Percentiles rank a stretch among this genome's conserved stretches.
Evolutionary conservation across 345 rosid genomes (phyloP).

Genomic region (Salix koriyanagi): DNA sequence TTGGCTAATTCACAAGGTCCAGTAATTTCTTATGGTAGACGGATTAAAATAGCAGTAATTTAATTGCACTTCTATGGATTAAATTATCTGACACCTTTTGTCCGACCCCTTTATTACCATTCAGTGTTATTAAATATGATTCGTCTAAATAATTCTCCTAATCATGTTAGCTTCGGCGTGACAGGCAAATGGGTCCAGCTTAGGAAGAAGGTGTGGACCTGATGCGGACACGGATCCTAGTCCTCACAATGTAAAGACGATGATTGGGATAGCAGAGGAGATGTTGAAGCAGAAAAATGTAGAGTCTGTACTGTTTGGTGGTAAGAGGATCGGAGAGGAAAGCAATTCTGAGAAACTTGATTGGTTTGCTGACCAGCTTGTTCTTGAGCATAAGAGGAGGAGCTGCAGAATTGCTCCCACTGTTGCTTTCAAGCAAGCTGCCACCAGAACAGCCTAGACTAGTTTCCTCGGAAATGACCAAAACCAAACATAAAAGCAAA

Average conservation of each 20-base stretch:
- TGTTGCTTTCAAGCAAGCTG: conserved; percentile 87
- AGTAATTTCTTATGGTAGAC: background rate
- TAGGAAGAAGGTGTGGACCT: conserved; percentile 55
- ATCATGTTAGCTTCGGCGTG: conserved; percentile 8
- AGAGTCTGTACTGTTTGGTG: conserved; percentile 83
- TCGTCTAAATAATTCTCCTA: background rate
- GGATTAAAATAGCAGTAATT: background rate
- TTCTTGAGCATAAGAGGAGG: conserved; percentile 89
- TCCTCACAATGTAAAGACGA: conserved; percentile 63
- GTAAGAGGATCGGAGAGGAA: conserved; percentile 69
- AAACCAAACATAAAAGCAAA: conserved; percentile 14
- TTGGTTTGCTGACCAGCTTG: conserved; percentile 82
- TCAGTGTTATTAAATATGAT: too few species aligned
- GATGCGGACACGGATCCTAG: conserved; percentile 68
- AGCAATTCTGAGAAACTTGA: conserved; percentile 82
- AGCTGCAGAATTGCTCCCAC: conserved; percentile 93
- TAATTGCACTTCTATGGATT: background rate
- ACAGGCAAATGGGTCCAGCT: conserved; percentile 81
- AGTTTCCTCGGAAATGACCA: conserved; percentile 19
- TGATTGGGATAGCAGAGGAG: conserved; percentile 71
- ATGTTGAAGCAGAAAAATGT: conserved; percentile 96
- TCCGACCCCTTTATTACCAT: background rate
- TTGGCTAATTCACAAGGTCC: too few species aligned
- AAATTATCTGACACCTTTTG: background rate
- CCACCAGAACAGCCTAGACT: conserved; percentile 35